These are phyloP conservation scores for Nothophaeocryptopus gaeumannii DNA, from an alignment of 2,329 filamentous ascomycete genomes.

Conservation along the genomic window DNA sequence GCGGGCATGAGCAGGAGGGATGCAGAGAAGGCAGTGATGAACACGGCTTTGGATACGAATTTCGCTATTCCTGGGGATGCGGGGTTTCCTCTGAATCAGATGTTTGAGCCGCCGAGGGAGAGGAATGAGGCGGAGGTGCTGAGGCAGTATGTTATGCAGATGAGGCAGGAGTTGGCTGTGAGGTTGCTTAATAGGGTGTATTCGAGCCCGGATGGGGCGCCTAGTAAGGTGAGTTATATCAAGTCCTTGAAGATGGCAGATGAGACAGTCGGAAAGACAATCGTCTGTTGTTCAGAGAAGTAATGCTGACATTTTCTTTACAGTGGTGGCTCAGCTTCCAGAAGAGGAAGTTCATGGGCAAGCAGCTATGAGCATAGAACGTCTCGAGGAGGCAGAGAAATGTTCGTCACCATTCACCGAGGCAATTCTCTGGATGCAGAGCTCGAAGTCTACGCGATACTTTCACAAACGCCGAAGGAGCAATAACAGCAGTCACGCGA, in stretches of 20 bases:
- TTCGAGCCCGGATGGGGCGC: conserved; percentile 64
- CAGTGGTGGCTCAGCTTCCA: conserved; percentile 99
- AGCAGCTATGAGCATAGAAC: conserved; percentile 48
- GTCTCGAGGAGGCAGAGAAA: no score
- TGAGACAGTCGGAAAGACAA: background rate
- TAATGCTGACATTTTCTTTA: conserved; percentile 41
- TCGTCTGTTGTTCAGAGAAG: background rate
- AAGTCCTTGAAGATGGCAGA: background rate
- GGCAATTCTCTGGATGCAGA: no score
- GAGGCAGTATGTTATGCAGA: conserved; percentile 85
- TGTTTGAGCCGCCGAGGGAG: conserved; percentile 85
- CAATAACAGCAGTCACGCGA: no score
- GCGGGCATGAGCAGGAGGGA: conserved; percentile 65
- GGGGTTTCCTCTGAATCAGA: conserved; percentile 90
- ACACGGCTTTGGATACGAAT: conserved; percentile 84
- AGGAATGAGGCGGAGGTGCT: conserved; percentile 86
- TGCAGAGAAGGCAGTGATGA: conserved; percentile 76
- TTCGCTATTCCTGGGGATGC: conserved; percentile 95
- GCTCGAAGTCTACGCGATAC: no score
- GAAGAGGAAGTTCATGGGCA: conserved; percentile 99
- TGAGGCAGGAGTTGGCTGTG: conserved; percentile 83
- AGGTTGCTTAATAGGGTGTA: conserved; percentile 85
- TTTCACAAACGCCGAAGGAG: no score
- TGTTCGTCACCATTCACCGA: no score
- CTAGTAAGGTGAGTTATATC: conserved; percentile 55